Conservation (phyloP, 768 basidiomycete genomes). For the Amanita inopinata region DNA sequence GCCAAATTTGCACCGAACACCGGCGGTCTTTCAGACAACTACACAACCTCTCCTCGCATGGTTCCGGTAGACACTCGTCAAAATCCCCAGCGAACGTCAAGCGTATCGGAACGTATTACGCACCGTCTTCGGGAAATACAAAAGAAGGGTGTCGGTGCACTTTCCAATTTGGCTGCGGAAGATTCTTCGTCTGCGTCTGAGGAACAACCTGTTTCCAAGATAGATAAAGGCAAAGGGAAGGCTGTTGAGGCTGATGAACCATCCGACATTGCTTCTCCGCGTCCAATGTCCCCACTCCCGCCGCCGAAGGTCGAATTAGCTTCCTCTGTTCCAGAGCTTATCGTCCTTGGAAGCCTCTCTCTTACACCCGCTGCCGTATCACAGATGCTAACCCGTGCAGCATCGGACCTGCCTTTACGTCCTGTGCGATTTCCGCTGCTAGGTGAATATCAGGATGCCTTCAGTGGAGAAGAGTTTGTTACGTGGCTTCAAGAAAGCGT, state of each 20-base stretch:
- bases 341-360: constrained; percentile 69
- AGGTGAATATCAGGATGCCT: constrained; percentile 79
- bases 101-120: constrained; percentile 81
- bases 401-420: constrained; percentile 58
- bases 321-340: constrained; percentile 35
- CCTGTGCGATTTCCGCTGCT: constrained; percentile 69
- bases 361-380: constrained; percentile 58
- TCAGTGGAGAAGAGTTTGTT: constrained; percentile 84
- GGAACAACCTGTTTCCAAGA: constrained; percentile 35
- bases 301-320: constrained; percentile 35
- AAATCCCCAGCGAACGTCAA: constrained; percentile 56
- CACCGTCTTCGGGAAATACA: constrained; percentile 77
- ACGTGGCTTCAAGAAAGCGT: constrained; percentile 76
- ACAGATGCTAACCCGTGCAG: constrained; percentile 60
- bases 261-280: constrained; percentile 38
- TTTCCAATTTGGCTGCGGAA: constrained; percentile 22
- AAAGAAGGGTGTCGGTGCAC: constrained; percentile 36
- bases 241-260: constrained; percentile 32
- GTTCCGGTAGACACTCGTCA: constrained; percentile 45
- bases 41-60: constrained; percentile 70
- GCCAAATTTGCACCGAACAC: constrained; percentile 78
- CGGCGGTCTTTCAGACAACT: constrained; percentile 52
- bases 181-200: constrained; percentile 22
- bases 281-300: constrained; percentile 51
- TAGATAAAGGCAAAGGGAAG: constrained; percentile 83